Evolutionary conservation across 2,329 filamentous ascomycete species (phyloP), one percentile per base, ranked within the genome.

Genomic region (Calonectria ilicicola): DNA sequence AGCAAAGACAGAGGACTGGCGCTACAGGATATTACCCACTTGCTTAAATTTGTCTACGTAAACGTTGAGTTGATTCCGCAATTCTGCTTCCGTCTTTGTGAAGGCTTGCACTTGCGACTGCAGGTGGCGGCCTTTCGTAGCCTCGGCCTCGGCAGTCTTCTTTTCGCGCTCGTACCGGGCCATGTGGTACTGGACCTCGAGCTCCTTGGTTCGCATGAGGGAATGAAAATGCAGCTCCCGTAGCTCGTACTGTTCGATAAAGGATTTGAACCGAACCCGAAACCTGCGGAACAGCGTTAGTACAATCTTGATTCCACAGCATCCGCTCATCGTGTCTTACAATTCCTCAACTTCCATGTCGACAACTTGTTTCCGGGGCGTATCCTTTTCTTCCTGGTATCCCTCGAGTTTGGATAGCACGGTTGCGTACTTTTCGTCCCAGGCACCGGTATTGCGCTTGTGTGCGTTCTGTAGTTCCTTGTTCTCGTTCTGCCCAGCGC

Each of bases 21-120:
- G 68, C 47, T 51, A 53, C 15, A 58, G 42, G 67, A 63, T 15
- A 66, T 68, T 68, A 84, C 90, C 84, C 91, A 98, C 96, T 94
- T 99, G 97, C 88, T 98, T 98, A 86, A 98, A 98, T 86, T 98
- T 99, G 83, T 99, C 97, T 29, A 98, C 96, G 80, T 99, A 99
- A 79, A 98, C 96, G 83, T 98, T 98, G 79, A 99, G 91, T 85
- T 99, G 97, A 80, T 95, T 97, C 72, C 97, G 89, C 68, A 99
- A 89, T 84, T 98, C 96, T 19, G 94, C 93, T 85, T 99, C 97
- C 12, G 96, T 98, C 84, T 98, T 97, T 42, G 95, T 97, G 83
- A 98, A 98, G 2, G 95, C 97, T 77, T 96, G 95, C 27, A 98
- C 95, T 85, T 99, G 97, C 42, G 92, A 89, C 78, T 97, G 98